A percentile compares a stretch with the other conserved stretches of the same genome.
Evolutionary conservation across 768 basidiomycete species (phyloP).

Genomic region (Suillus variegatus): DNA sequence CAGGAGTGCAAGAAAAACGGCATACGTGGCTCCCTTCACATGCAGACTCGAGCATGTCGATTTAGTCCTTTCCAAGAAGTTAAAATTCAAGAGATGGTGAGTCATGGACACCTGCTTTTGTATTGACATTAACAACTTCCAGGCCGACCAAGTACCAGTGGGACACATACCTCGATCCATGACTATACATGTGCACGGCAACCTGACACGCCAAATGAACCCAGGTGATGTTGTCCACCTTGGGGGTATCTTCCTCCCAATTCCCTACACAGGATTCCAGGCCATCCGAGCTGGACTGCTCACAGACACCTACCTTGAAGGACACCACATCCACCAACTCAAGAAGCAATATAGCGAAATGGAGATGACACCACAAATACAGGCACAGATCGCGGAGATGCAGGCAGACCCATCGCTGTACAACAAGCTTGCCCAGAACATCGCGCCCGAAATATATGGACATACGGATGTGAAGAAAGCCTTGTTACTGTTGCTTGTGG

Average conservation of each 20-base stretch:
- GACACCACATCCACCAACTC: slow-evolving; percentile 86
- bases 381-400: slow-evolving; percentile 66
- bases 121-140: slow-evolving; percentile 14
- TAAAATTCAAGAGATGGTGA: slow-evolving; percentile 98
- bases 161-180: slow-evolving; percentile 99
- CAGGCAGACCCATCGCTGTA: slow-evolving; percentile 80
- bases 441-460: slow-evolving; percentile 98
- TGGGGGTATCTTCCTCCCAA: slow-evolving; percentile 96
- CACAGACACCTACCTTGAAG: slow-evolving; percentile 96
- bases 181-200: slow-evolving; percentile 94
- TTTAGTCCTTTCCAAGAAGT: slow-evolving; percentile 99
- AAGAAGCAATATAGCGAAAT: slow-evolving; percentile 98
- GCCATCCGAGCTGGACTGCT: slow-evolving; percentile 95
- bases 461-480: slow-evolving; percentile 98
- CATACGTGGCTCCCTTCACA: slow-evolving; percentile 88
- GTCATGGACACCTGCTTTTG: slow-evolving; percentile 12
- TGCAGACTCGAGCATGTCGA: slow-evolving; percentile 97
- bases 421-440: slow-evolving; percentile 84
- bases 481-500: slow-evolving; percentile 85
- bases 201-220: slow-evolving; percentile 85
- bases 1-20: slow-evolving; percentile 85
- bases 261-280: slow-evolving; percentile 97
- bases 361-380: slow-evolving; percentile 87
- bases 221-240: slow-evolving; percentile 96
- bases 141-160: slow-evolving; percentile 99